Evolutionary conservation across 2,329 filamentous ascomycete species (phyloP).

Genomic region (Claviceps spartinae): DNA sequence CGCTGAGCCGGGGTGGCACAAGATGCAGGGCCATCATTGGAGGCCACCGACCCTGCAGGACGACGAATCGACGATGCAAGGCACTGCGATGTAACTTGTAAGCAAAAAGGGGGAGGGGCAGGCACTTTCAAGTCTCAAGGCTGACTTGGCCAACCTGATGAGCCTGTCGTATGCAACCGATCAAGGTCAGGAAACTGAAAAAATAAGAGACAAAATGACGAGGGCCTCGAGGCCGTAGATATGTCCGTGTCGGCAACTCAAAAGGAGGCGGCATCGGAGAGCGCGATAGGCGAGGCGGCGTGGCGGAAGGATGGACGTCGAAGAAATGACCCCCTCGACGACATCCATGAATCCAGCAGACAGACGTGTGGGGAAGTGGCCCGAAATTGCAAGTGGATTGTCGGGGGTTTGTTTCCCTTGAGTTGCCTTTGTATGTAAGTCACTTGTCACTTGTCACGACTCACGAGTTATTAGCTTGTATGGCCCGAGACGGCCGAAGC

Average conservation of each 20-base stretch:
- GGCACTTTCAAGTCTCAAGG: neutral
- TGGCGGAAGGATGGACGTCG: neutral
- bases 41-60: constrained; percentile 11
- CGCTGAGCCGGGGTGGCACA: constrained; percentile 11
- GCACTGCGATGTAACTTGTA: constrained; percentile 3
- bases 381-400: constrained; percentile 2
- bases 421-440: neutral
- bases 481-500: no score
- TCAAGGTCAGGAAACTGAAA: no score
- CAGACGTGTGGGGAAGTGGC: neutral
- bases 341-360: neutral
- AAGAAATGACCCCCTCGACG: neutral
- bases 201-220: neutral
- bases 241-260: neutral
- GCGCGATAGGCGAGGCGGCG: constrained; percentile 1
- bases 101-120: neutral
- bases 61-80: constrained; percentile 7
- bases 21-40: constrained; percentile 15
- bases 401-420: neutral
- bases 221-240: neutral
- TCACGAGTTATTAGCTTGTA: no score
- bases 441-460: no score
- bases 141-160: neutral
- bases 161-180: no score
- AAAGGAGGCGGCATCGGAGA: neutral